phyloP scores from a whole-genome alignment of 768 basidiomycete species.

The Phylloporus arenicola region DNA sequence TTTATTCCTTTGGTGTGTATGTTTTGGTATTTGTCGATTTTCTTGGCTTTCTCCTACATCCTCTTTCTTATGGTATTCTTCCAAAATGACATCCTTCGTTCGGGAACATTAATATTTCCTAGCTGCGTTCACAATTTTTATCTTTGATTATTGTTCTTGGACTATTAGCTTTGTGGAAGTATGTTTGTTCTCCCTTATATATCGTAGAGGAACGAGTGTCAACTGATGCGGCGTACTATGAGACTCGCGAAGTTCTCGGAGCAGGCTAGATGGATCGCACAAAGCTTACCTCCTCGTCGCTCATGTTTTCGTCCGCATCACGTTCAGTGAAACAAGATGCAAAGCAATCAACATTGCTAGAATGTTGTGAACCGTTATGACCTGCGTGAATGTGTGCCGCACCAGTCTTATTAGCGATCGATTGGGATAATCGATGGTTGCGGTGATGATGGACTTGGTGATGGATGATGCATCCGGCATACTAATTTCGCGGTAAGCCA shows the following conservation, averaged over 20 bases:
- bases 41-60: neutral
- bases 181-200: neutral
- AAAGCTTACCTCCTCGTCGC: too few species aligned
- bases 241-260: neutral
- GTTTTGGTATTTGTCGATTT: neutral
- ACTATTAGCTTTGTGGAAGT: too few species aligned
- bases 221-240: neutral
- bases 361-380: too few species aligned
- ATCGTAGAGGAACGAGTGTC: too few species aligned
- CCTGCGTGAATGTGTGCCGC: neutral
- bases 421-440: conserved; percentile 18
- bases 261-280: too few species aligned
- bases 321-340: too few species aligned
- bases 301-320: too few species aligned
- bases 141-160: neutral
- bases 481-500: conserved; percentile 10
- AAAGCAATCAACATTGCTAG: too few species aligned
- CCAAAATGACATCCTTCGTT: neutral
- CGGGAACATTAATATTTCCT: too few species aligned
- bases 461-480: conserved; percentile 6
- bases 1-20: neutral
- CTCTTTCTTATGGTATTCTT: neutral
- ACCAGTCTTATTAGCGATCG: neutral
- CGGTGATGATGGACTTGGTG: conserved; percentile 10
- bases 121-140: neutral